Base-by-base conservation (phyloP, 306 rosid species). In the Casuarina cunninghamiana region DNA sequence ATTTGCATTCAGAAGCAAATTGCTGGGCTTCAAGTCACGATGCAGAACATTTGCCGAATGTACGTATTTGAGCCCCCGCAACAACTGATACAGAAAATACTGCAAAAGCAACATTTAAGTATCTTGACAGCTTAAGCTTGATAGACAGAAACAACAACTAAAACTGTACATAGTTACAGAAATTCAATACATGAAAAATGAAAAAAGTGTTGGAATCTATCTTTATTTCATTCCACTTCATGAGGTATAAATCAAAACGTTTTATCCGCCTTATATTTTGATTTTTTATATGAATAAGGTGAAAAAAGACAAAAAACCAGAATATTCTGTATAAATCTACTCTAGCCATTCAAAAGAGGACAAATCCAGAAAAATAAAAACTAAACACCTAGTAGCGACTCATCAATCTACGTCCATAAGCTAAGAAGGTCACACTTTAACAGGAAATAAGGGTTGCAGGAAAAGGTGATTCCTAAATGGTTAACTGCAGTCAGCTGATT, bases 11-110 rank as follows among this genome's bases (percentile, higher is more conserved):
- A 95, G 84, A 48, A 95, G 83, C 88, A 95, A 83, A 83, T 95
- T 95, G 87, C 97, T 95, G 62, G 98, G 98, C 89, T 95, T 95
- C 72, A 95, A 87, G 78, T 95, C 98, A 12, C 98, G 98, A 78
- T 95, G 98, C 84, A 95, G 83, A 77, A 95, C 97, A 85, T 85
- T 85, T 63, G 98, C 97, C 39, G 98, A 95, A 84, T 95, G 98
- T 43, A 95, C 88, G 53, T 89, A 93, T 63, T 89, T 95, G 79
- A 95, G 98, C 75, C 98, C 98, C 71, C 98, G 93, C 80, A 95
- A 75, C 86, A 95, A 77, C 84, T 95, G 98, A 81, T 95, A 95
- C 80, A 95, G 84, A 88, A 95, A 95, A 87, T 89, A 95, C 98
- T 95, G 97, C 54, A 75, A 75, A 78, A 49, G 70, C 45, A 80